A percentile compares a stretch with the other conserved stretches of the same genome.
Evolutionary conservation across 257 asterid species (phyloP).

Genomic region (Buddleja alternifolia): DNA sequence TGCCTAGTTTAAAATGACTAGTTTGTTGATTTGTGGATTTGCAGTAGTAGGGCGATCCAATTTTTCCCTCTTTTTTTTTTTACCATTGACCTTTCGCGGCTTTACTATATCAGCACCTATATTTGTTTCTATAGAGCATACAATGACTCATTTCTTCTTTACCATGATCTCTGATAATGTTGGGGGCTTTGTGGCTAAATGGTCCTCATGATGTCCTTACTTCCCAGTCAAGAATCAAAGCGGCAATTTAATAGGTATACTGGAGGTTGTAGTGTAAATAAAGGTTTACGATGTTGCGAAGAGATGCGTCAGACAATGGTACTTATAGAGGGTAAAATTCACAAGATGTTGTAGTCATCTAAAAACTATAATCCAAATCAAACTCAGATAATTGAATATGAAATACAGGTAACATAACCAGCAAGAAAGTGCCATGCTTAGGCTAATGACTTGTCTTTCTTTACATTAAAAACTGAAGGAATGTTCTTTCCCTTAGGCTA

Average conservation of each 20-base stretch:
- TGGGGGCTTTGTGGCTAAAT: background rate
- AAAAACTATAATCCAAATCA: background rate
- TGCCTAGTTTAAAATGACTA: background rate
- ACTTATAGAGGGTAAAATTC: too few relatives aligned
- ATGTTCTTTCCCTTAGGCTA: too few relatives aligned
- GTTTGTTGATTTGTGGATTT: too few relatives aligned
- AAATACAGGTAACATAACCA: background rate
- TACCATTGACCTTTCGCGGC: too few relatives aligned
- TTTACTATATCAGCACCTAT: too few relatives aligned
- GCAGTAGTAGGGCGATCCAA: background rate
- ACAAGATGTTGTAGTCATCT: too few relatives aligned
- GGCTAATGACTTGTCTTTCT: too few relatives aligned
- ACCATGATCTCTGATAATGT: background rate
- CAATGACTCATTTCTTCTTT: background rate
- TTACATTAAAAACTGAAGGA: too few relatives aligned
- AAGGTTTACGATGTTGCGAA: too few relatives aligned
- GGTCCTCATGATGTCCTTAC: background rate
- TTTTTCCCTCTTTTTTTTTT: background rate
- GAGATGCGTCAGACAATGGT: too few relatives aligned
- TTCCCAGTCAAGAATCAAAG: background rate
- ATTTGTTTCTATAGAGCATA: background rate
- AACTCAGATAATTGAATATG: background rate
- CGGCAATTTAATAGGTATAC: too few relatives aligned
- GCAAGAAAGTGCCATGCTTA: background rate
- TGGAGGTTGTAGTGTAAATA: too few relatives aligned